Percentiles rank a stretch among this genome's conserved stretches.
phyloP scores from a whole-genome alignment of 108 stramenopile species.

The Fistulifera pelliculosa region DNA sequence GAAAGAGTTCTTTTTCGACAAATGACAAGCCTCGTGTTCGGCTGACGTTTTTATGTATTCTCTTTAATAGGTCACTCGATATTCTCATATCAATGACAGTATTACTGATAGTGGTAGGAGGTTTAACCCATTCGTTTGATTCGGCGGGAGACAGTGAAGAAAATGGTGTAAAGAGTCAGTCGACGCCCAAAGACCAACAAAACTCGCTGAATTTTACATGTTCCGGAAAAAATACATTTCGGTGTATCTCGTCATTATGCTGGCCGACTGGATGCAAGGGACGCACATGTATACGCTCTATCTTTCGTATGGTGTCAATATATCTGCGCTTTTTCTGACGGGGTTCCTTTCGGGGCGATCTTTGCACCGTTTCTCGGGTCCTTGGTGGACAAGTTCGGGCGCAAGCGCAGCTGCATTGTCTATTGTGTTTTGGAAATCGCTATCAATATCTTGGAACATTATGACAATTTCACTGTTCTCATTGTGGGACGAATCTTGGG shows the following conservation, averaged over 20 bases:
- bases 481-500: conserved; percentile 86
- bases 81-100: conserved; percentile 37
- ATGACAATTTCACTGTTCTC: conserved; percentile 60
- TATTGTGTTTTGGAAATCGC: conserved; percentile 93
- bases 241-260: conserved; percentile 92
- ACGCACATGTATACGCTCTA: conserved; percentile 96
- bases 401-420: conserved; percentile 83
- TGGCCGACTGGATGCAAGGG: conserved; percentile 98
- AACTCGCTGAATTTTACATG: conserved; percentile 47
- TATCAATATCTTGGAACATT: conserved; percentile 84
- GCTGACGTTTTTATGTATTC: no score
- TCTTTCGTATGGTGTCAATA: conserved; percentile 88
- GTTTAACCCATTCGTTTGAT: conserved; percentile 36
- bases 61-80: conserved; percentile 56
- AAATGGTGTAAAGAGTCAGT: conserved; percentile 22
- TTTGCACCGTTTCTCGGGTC: conserved; percentile 95
- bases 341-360: conserved; percentile 89
- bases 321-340: conserved; percentile 93
- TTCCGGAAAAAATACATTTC: conserved; percentile 85
- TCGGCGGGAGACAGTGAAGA: conserved; percentile 53
- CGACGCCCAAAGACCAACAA: conserved; percentile 9
- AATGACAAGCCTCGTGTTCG: no score
- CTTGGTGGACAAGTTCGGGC: conserved; percentile 91
- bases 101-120: conserved; percentile 31
- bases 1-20: no score